phyloP scores from a whole-genome alignment of 129 eudicot species.

The Flaveria bidentis region DNA sequence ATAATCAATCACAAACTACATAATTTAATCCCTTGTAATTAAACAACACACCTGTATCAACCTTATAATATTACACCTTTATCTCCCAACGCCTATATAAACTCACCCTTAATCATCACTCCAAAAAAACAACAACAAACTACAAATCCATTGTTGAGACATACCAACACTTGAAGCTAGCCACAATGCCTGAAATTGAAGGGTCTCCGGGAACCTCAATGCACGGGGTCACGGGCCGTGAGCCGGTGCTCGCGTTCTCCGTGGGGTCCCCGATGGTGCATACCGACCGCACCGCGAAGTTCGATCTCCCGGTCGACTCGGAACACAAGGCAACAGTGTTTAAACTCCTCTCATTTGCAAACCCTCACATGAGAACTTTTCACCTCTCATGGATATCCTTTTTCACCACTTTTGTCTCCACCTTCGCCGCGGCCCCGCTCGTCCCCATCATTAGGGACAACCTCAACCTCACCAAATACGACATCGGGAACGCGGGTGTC shows the following conservation, averaged over 20 bases:
- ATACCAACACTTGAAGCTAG: background rate
- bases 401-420: constrained; percentile 48
- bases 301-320: constrained; percentile 71
- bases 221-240: constrained; percentile 78
- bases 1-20: background rate
- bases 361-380: constrained; percentile 53
- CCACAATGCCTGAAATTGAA: constrained; percentile 42
- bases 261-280: constrained; percentile 56
- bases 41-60: background rate
- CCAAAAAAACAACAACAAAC: background rate
- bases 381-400: constrained; percentile 54
- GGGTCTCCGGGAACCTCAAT: constrained; percentile 77
- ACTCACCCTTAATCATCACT: background rate
- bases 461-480: constrained; percentile 41
- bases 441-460: constrained; percentile 56
- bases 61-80: too few species aligned
- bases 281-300: constrained; percentile 54
- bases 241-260: constrained; percentile 55
- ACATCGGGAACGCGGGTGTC: constrained; percentile 51
- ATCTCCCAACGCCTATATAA: background rate
- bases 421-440: constrained; percentile 56
- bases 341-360: constrained; percentile 57
- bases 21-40: background rate
- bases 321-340: constrained; percentile 71
- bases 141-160: too few species aligned